These are phyloP conservation scores for Nigrospora sphaerica DNA, from an alignment of 2,329 filamentous ascomycete species.

Conservation along the genomic window DNA sequence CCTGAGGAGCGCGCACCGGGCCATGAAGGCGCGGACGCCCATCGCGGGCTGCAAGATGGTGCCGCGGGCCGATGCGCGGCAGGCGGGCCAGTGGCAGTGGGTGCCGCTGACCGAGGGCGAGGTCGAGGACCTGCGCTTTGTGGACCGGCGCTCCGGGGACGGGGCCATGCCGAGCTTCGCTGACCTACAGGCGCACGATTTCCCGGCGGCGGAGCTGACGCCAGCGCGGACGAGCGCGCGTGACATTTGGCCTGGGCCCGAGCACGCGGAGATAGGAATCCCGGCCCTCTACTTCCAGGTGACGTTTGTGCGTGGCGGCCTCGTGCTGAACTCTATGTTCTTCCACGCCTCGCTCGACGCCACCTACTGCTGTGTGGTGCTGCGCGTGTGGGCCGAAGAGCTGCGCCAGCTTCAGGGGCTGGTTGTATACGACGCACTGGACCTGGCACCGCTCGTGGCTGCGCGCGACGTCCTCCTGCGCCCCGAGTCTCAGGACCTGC, in stretches of 20 bases:
- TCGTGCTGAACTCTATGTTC: conserved; percentile 17
- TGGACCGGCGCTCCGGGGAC: not conserved
- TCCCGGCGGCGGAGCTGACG: conserved; percentile 15
- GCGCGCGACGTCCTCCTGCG: not conserved
- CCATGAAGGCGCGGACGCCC: conserved; percentile 3
- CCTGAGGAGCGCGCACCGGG: conserved; percentile 1
- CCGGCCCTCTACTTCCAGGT: conserved; percentile 13
- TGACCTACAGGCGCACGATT: conserved; percentile 17
- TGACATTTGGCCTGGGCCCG: conserved; percentile 15
- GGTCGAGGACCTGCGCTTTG: conserved; percentile 3
- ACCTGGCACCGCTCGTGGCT: not conserved
- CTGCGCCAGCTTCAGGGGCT: conserved; percentile 22
- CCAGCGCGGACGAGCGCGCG: conserved; percentile 16
- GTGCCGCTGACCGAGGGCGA: not conserved
- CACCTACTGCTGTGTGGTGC: conserved; percentile 21
- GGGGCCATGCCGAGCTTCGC: conserved; percentile 7
- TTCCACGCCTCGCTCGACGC: conserved; percentile 27
- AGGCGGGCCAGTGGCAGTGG: not conserved
- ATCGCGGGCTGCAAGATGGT: conserved; percentile 2
- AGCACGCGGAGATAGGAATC: conserved; percentile 11
- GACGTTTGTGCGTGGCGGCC: conserved; percentile 21
- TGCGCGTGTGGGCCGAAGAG: conserved; percentile 26
- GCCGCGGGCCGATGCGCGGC: not conserved
- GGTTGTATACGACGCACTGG: not conserved
- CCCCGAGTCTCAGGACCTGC: conserved; percentile 3